Evolutionary conservation across 441 rosid species (phyloP).

Genomic region (Gossypium lobatum): DNA sequence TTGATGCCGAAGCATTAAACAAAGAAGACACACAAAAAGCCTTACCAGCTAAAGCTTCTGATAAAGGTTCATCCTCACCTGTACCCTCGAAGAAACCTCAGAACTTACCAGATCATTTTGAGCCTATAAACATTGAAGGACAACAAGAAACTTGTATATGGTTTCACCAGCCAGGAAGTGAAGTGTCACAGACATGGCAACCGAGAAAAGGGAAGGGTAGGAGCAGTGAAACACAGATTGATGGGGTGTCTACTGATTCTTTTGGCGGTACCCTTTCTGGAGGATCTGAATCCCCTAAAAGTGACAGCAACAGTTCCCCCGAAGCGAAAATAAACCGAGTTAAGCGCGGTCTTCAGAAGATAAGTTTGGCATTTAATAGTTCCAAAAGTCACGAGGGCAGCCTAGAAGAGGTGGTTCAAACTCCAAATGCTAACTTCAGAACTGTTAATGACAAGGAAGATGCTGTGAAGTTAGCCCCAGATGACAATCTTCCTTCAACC

Average conservation of each 20-base stretch:
- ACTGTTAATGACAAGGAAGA: constrained; percentile 35
- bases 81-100: constrained; percentile 41
- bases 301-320: constrained; percentile 31
- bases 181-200: constrained; percentile 70
- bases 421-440: constrained; percentile 51
- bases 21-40: constrained; percentile 42
- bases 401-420: constrained; percentile 30
- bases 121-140: constrained; percentile 77
- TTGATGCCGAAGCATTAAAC: constrained; percentile 30
- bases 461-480: constrained; percentile 41
- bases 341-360: constrained; percentile 42
- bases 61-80: constrained; percentile 46
- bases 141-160: constrained; percentile 51
- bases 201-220: constrained; percentile 74
- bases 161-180: constrained; percentile 36
- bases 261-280: constrained; percentile 11
- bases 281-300: constrained; percentile 35
- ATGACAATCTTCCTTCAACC: constrained; percentile 31
- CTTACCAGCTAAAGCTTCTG: constrained; percentile 27
- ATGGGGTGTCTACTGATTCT: not conserved
- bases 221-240: constrained; percentile 26
- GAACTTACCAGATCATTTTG: constrained; percentile 51
- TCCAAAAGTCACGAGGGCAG: constrained; percentile 32
- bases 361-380: constrained; percentile 49
- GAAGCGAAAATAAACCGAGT: constrained; percentile 37